Base-by-base conservation (phyloP, 2,329 filamentous ascomycete genomes). In the Dothistroma pini region DNA sequence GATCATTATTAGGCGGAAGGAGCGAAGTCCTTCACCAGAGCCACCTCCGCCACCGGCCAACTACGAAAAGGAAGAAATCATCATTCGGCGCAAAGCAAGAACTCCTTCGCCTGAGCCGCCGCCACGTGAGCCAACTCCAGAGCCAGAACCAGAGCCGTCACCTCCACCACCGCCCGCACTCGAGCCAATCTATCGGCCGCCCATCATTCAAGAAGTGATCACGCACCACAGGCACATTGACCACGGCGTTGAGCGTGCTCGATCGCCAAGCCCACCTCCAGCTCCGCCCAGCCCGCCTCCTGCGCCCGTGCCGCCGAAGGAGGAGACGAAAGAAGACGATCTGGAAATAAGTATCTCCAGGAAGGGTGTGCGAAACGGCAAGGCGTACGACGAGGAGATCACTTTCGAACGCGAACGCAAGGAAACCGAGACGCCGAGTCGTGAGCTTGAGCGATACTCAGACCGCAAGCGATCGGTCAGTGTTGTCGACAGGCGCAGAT, bases 141-240 rank as follows among this genome's bases (percentile, higher is more conserved):
- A 81, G 21, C 80, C 82, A 4, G 82, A 84, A 21, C 84, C 85
- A 54, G 74, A 77, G 53, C 76, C 78, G 9, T 72, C 75, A 31
- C 78, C 79, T 49, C 77, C 76, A 44, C 77, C 77, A 41, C 75
- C 78, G 35, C 78, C 78, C 52, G 81, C 83, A 50, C 86, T 85
- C 32, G 83, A 83, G 65, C 82, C 89, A 50, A 87, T 95, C 69
- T 84, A 86, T 48, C 87, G 88, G 21, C 91, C 91, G 35, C 89
- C 88, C 0, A 91, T 96, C 68, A 90, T 93, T 75, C 86, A 93
- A 71, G 90, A 96, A 72, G 87, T 96, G 61, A 93, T 96, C 66
- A 96, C 91, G 0, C 90, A 95, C 76, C 93, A 95, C 73, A 84
- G 88, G 60, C 89, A 93, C 71, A 89, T 96, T 68, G 90, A 96